Conservation (phyloP, 495 filamentous ascomycete genomes). For the Evansstolkia leycettana region DNA sequence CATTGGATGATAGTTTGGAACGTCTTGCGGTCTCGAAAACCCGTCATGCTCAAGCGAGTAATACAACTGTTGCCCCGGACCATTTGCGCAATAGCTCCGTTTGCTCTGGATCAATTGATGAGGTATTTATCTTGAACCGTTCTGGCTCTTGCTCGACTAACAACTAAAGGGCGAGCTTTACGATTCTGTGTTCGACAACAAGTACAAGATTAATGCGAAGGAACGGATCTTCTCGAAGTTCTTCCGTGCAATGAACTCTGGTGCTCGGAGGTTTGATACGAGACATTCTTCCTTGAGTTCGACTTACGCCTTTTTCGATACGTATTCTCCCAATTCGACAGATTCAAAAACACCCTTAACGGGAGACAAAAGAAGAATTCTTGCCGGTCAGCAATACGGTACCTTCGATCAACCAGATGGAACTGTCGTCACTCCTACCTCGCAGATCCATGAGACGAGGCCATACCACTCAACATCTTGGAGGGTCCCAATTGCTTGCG, state of each 20-base stretch:
- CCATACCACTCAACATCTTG: slow-evolving; percentile 5
- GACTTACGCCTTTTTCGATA: neutral
- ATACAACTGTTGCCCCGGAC: neutral
- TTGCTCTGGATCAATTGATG: neutral
- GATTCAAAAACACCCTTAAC: neutral
- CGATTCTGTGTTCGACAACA: neutral
- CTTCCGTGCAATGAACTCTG: neutral
- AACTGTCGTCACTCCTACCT: neutral
- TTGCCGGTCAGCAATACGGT: neutral
- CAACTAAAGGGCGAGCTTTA: neutral
- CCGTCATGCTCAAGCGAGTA: slow-evolving; percentile 1
- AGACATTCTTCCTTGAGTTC: neutral
- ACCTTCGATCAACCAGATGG: neutral
- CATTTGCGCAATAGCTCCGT: too few relatives aligned
- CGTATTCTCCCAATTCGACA: neutral
- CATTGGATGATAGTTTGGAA: slow-evolving; percentile 10
- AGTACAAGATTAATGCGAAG: neutral
- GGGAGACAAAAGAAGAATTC: neutral
- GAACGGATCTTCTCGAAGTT: neutral
- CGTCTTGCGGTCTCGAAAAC: slow-evolving; percentile 12
- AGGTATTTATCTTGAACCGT: neutral
- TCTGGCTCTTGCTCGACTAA: neutral
- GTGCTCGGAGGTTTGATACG: neutral
- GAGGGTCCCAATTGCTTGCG: slow-evolving; percentile 11
- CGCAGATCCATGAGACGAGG: neutral